Evolutionary conservation across 2,329 filamentous ascomycete species (phyloP), one percentile per base, ranked within the genome.

Genomic region (Neofusicoccum sp.): DNA sequence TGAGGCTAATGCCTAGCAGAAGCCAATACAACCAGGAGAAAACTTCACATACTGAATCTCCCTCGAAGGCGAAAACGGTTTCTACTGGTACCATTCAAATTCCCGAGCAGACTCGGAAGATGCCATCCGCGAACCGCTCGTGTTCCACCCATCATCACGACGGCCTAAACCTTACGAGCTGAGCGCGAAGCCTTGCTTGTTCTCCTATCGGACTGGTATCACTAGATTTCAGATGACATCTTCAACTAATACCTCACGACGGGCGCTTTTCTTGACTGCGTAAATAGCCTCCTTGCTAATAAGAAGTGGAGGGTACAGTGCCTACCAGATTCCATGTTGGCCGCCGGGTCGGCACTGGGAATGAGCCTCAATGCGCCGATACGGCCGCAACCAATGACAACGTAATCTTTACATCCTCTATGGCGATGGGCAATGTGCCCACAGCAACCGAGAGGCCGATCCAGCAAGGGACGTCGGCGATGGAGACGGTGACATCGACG

Each of bases 1-100:
- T 20, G 20, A 20, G 20, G 20, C 7, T 45, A 30, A 45, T 26
- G 3, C 11, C 7, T 28, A 12, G 24, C 9, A 30, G 43, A 90
- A 87, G 65, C 72, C 81, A 2, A 87, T 92, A 59, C 76, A 80
- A 0, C 82, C 88, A 0, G 88, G 88, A 5, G 74, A 76, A 12
- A 82, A 78, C 11, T 86, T 91, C 67, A 86, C 82, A 2, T 92
- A 90, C 71, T 83, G 89, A 70, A 90, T 90, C 69, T 87, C 81
- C 3, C 84, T 59, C 11, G 4, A 58, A n/a, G 75, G 36, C 81
- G 59, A 61, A 34, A 41, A 86, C 0, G 89, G 89, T 26, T 90
- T 88, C 0, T 92, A 90, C 73, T 92, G 89, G 89, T 92, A 92
- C 66, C 88, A 90, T 70, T 88, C 85, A 3, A 88, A 90, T 68